phyloP scores from a whole-genome alignment of 257 asterid genomes.

The Forsythia suspensa region DNA sequence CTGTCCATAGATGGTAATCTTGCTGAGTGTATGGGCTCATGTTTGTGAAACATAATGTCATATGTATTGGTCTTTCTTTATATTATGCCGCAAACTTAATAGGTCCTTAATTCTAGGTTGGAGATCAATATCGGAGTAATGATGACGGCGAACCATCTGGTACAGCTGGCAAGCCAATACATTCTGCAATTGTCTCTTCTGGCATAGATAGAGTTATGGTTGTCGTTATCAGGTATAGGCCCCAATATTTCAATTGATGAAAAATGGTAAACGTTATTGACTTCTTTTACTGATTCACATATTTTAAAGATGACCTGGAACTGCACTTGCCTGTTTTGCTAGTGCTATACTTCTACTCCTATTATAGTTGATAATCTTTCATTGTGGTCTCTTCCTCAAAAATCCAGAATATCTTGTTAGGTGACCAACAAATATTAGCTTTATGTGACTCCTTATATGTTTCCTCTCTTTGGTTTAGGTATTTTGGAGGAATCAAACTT shows the following conservation, averaged over 20 bases:
- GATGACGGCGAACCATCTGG: slow-evolving; percentile 99
- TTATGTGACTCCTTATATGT: neutral
- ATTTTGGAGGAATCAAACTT: slow-evolving; percentile 94
- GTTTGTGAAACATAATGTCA: neutral
- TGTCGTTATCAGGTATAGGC: slow-evolving; percentile 69
- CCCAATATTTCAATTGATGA: neutral
- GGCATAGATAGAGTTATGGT: slow-evolving; percentile 92
- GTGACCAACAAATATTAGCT: neutral
- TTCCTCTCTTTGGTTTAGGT: slow-evolving; percentile 36
- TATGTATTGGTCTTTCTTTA: neutral
- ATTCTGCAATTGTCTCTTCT: slow-evolving; percentile 77
- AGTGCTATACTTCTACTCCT: neutral
- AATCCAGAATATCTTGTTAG: neutral
- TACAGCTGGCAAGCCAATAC: slow-evolving; percentile 97
- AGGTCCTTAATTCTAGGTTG: slow-evolving; percentile 52
- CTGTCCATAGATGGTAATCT: neutral
- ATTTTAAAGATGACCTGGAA: neutral
- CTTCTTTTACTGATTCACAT: neutral
- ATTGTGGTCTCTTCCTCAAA: neutral
- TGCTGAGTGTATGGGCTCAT: neutral
- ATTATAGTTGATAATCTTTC: neutral
- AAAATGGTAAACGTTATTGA: neutral
- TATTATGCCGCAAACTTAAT: neutral
- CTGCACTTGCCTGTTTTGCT: slow-evolving; percentile 12
- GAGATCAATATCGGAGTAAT: slow-evolving; percentile 78